Percentiles rank a stretch among this genome's conserved stretches.
Conservation (phyloP, 495 filamentous ascomycete genomes). For the Penicillium taxi region DNA sequence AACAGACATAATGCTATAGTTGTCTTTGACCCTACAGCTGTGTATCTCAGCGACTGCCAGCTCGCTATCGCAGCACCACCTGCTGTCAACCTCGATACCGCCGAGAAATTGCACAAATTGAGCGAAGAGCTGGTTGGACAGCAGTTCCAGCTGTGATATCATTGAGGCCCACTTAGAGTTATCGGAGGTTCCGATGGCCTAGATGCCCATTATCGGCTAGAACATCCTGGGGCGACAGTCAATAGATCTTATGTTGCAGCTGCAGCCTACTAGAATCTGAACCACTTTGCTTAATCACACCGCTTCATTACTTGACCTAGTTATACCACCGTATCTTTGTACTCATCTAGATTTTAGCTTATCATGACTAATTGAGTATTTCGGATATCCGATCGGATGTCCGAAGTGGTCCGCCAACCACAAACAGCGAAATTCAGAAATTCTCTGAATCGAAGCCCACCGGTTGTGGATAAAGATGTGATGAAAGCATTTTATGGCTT, state of each 20-base stretch:
- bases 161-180: neutral
- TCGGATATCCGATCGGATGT: conserved; percentile 20
- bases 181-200: conserved; percentile 11
- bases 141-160: conserved; percentile 17
- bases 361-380: conserved; percentile 1
- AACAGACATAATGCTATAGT: conserved; percentile 1
- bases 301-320: too few relatives aligned
- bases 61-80: conserved; percentile 14
- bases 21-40: conserved; percentile 7
- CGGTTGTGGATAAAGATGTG: conserved; percentile 9
- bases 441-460: conserved; percentile 7
- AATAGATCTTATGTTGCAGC: too few relatives aligned
- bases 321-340: too few relatives aligned
- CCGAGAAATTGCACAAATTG: conserved; percentile 37
- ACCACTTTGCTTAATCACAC: too few relatives aligned
- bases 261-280: too few relatives aligned
- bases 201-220: too few relatives aligned
- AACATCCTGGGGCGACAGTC: too few relatives aligned
- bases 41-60: conserved; percentile 27
- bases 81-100: conserved; percentile 23
- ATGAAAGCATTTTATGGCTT: conserved; percentile 8
- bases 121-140: conserved; percentile 44
- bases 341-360: too few relatives aligned
- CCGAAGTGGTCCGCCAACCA: conserved; percentile 17
- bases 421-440: conserved; percentile 15